phyloP scores from a whole-genome alignment of 345 rosid species.

The Angophora floribunda region DNA sequence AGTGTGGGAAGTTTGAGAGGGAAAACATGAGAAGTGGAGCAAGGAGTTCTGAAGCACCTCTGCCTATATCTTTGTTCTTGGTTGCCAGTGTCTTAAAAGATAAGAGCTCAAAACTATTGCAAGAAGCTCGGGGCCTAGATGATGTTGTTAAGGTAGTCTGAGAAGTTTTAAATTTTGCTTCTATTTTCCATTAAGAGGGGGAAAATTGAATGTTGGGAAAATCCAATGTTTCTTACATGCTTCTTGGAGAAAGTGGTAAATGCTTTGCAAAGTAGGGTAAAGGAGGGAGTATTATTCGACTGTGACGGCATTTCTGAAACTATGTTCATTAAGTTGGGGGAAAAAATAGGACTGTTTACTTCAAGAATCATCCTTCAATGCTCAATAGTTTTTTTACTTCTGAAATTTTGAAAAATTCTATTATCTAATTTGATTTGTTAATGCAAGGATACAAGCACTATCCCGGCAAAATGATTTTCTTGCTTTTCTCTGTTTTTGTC shows the following conservation, averaged over 20 bases:
- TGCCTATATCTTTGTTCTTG: conserved; percentile 86
- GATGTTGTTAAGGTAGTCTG: conserved; percentile 72
- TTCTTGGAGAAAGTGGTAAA: not conserved
- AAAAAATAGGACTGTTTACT: not conserved
- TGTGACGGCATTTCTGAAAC: not conserved
- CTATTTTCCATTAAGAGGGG: not conserved
- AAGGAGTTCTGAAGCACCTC: conserved; percentile 45
- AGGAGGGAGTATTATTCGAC: not conserved
- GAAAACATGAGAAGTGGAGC: conserved; percentile 63
- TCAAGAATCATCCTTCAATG: not conserved
- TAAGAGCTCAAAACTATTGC: conserved; percentile 68
- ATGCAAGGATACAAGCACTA: not conserved
- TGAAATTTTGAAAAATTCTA: not conserved
- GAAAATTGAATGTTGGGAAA: too few species aligned
- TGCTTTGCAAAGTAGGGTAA: not conserved
- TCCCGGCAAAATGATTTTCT: not conserved
- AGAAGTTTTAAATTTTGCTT: not conserved
- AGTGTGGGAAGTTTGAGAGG: conserved; percentile 83
- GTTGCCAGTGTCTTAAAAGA: conserved; percentile 97
- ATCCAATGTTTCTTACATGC: not conserved
- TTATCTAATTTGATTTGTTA: not conserved
- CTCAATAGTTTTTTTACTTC: not conserved
- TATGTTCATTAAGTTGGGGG: not conserved
- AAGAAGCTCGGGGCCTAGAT: conserved; percentile 86
- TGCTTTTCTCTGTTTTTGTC: not conserved